Percentiles rank a stretch among this genome's conserved stretches.
Conservation (phyloP, 306 rosid genomes). For the Begonia peltatifolia region DNA sequence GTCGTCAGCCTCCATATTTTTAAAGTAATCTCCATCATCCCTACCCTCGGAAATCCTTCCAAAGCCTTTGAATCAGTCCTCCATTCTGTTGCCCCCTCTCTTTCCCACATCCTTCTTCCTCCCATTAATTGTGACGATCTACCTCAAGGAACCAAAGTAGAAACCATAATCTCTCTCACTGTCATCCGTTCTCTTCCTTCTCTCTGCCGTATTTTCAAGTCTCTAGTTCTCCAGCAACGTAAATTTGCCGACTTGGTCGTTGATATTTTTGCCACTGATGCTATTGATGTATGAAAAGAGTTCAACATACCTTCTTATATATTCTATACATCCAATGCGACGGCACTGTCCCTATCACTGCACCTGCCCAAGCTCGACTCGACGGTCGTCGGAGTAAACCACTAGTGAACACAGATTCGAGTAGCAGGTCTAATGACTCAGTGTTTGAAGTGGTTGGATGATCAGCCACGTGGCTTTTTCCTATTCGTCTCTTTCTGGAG, state of each 20-base stretch:
- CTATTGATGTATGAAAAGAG: slow-evolving; percentile 11
- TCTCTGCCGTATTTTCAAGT: slow-evolving; percentile 1
- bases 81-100: slow-evolving; percentile 1
- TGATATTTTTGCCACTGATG: slow-evolving; percentile 5
- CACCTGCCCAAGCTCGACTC: slow-evolving; percentile 8
- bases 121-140: slow-evolving; percentile 13
- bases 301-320: slow-evolving; percentile 4
- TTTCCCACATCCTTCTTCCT: slow-evolving; percentile 10
- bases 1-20: neutral
- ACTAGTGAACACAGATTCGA: too few relatives aligned
- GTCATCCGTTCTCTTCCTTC: neutral
- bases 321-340: slow-evolving; percentile 1
- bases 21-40: slow-evolving; percentile 9
- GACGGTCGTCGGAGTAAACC: neutral
- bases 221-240: neutral
- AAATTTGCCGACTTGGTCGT: neutral
- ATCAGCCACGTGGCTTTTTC: too few relatives aligned
- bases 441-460: too few relatives aligned
- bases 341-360: neutral
- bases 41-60: neutral
- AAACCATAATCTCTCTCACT: slow-evolving; percentile 7
- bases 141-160: neutral
- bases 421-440: too few relatives aligned
- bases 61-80: slow-evolving; percentile 1
- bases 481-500: too few relatives aligned